Base-by-base conservation (phyloP, 176 grass and related monocot species). In the Ampelocalamus luodianensis region DNA sequence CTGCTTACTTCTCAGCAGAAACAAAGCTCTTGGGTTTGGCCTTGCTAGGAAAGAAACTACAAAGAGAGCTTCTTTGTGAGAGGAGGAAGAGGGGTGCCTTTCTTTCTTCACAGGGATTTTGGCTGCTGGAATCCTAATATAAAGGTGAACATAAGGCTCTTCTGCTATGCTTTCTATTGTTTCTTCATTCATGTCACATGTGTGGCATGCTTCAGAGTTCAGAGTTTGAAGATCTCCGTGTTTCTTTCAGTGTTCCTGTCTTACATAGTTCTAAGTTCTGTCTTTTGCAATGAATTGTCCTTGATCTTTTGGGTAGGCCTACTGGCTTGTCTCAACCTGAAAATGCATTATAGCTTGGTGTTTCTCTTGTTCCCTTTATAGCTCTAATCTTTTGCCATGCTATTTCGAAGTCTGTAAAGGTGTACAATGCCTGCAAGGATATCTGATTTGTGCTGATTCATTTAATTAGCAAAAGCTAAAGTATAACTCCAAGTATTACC, bases 81-180 rank as follows among this genome's bases (percentile, higher is more conserved):
- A 32, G 46, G 39, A 58, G 29, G 42, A 60, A 66, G 63, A 40
- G 58, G 82, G 46, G 50, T 75, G 24, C 49, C 27, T 82, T 79
- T 40, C 38, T 82, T 83, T 51, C 29, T 81, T 36, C n/a, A 26
- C 5, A 78, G 64, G 72, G 38, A 14, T 44, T 20, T 49, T 24
- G 39, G 81, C 23, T 24, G n/a, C 32, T 27, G 77, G 50, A 74
- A 24, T 78, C 38, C 55, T 40, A 26, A 71, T 43, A 4, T 39
- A 74, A 67, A 87, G 89, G 89, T 90, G 68, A 78, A 66, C 58
- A 49, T 9, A 15, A 3, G n/a, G 5, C 5, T 84, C 23, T 72
- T 87, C 22, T 74, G 37, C 34, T 87, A 29, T 78, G 51, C 4
- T 39, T 71, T 66, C 26, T 65, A 65, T 66, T 72, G 72, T 23